Conservation (phyloP, 495 filamentous ascomycete genomes). For the Haplographium delicatum region DNA sequence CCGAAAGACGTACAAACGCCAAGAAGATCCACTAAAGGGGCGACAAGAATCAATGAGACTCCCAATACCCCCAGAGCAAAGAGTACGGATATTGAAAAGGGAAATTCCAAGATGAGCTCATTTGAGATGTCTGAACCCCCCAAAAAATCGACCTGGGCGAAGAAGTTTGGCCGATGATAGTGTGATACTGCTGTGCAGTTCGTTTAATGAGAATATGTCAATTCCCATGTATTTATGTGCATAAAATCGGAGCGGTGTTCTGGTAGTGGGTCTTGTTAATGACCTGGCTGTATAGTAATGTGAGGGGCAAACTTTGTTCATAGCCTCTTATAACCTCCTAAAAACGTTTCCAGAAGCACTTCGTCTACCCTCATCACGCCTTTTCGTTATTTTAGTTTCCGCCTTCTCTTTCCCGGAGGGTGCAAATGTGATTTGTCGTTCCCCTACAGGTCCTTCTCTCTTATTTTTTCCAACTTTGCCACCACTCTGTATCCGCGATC, state of each 20-base stretch:
- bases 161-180: conserved; percentile 15
- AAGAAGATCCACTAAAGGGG: conserved; percentile 20
- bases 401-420: conserved; percentile 44
- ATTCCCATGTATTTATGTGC: conserved; percentile 9
- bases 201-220: conserved; percentile 6
- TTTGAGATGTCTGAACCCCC: conserved; percentile 24
- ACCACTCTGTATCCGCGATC: conserved; percentile 52
- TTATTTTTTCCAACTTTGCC: conserved; percentile 42
- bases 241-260: conserved; percentile 9
- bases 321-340: conserved; percentile 55
- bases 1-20: conserved; percentile 42
- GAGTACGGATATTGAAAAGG: conserved; percentile 48
- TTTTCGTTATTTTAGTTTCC: conserved; percentile 35
- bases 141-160: conserved; percentile 20
- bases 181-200: not conserved
- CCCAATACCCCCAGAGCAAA: conserved; percentile 44
- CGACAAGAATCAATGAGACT: conserved; percentile 42
- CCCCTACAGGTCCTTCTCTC: conserved; percentile 67
- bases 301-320: too few species aligned
- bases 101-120: conserved; percentile 24
- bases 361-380: conserved; percentile 47
- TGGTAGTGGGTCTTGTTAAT: conserved; percentile 1
- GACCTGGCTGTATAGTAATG: too few species aligned
- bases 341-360: conserved; percentile 73
- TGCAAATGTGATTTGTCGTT: conserved; percentile 80